Conservation (phyloP, 306 rosid species). For the Cercis canadensis region DNA sequence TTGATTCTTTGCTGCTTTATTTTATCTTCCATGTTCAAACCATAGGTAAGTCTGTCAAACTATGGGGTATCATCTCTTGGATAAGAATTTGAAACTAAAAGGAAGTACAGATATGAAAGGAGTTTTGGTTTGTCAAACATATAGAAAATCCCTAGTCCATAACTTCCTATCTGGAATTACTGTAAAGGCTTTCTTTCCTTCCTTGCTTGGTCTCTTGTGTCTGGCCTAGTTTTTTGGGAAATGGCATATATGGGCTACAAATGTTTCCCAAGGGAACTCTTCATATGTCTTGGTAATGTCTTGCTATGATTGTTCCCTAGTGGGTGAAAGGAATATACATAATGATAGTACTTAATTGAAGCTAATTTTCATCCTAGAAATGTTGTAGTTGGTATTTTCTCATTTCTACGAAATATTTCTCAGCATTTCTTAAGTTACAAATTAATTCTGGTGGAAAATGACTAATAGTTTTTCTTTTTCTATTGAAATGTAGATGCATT, state of each 20-base stretch:
- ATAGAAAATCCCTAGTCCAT: not conserved
- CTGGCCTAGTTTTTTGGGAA: too few relatives aligned
- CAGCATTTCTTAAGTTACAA: constrained; percentile 25
- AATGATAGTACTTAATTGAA: constrained; percentile 22
- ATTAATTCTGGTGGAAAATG: constrained; percentile 15
- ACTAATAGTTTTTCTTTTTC: constrained; percentile 10
- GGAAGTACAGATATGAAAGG: not conserved
- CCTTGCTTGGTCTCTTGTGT: not conserved
- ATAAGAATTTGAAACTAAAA: not conserved
- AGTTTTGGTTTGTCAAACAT: constrained; percentile 22
- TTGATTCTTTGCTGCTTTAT: not conserved
- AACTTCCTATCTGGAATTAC: not conserved
- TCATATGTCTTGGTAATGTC: not conserved
- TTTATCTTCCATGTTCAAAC: constrained; percentile 22
- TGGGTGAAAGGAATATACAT: constrained; percentile 6
- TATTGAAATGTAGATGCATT: constrained; percentile 21
- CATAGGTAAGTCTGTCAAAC: constrained; percentile 7
- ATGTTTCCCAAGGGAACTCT: too few relatives aligned
- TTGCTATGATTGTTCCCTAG: not conserved
- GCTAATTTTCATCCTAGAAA: constrained; percentile 24
- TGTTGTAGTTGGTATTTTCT: constrained; percentile 1
- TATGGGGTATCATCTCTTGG: not conserved
- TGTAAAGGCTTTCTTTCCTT: constrained; percentile 6
- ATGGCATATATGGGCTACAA: too few relatives aligned
- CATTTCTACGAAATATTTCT: constrained; percentile 24